Percentiles rank a stretch among this genome's conserved stretches.
These are phyloP conservation scores for Tetracladium maxilliforme DNA, from an alignment of 2,329 filamentous ascomycete genomes.

Conservation along the genomic window DNA sequence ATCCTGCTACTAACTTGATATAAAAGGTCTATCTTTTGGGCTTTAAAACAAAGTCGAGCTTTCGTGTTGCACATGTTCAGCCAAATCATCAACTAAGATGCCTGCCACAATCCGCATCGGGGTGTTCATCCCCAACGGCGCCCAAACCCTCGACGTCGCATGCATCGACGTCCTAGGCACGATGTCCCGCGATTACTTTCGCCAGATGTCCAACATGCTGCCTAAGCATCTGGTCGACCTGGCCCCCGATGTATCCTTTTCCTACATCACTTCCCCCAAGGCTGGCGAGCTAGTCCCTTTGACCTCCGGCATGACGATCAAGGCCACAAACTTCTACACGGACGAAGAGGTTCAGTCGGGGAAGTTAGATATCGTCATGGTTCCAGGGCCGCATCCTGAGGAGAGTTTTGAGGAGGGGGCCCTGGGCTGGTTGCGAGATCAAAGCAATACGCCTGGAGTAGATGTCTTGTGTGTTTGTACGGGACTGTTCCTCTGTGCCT, in stretches of 20 bases:
- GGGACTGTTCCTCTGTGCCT: slow-evolving; percentile 30
- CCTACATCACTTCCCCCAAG: slow-evolving; percentile 27
- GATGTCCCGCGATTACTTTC: slow-evolving; percentile 29
- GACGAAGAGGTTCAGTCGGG: slow-evolving; percentile 32
- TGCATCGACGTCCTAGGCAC: slow-evolving; percentile 32
- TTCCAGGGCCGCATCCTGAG: slow-evolving; percentile 32
- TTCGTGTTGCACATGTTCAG: too few species aligned
- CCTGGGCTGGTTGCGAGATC: slow-evolving; percentile 26
- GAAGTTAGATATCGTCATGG: slow-evolving; percentile 31
- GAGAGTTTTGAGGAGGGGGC: slow-evolving; percentile 15
- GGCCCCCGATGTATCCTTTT: slow-evolving; percentile 26
- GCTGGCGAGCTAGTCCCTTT: slow-evolving; percentile 21
- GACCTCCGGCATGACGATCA: slow-evolving; percentile 22
- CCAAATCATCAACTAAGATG: too few species aligned
- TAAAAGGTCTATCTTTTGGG: too few species aligned
- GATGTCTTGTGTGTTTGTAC: slow-evolving; percentile 38
- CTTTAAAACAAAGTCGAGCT: too few species aligned
- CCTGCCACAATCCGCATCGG: slow-evolving; percentile 33
- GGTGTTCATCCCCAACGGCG: slow-evolving; percentile 30
- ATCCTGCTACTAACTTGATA: too few species aligned
- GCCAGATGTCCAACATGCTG: slow-evolving; percentile 12
- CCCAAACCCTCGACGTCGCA: slow-evolving; percentile 34
- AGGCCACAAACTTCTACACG: slow-evolving; percentile 25
- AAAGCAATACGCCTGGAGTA: slow-evolving; percentile 20
- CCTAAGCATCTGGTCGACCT: slow-evolving; percentile 21